Conservation (phyloP, 345 rosid species). For the Corymbia maculata region DNA sequence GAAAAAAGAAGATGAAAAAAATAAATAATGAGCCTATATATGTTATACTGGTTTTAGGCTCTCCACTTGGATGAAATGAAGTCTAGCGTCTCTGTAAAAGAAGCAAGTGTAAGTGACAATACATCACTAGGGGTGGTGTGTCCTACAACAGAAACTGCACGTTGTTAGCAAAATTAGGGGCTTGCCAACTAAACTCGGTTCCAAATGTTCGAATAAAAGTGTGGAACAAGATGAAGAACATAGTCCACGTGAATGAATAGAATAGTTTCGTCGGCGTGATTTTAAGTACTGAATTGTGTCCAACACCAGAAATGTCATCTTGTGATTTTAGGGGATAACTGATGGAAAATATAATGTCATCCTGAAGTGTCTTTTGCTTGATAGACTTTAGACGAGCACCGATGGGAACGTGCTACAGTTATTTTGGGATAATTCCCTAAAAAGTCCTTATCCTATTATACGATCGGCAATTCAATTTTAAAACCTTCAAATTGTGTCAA, state of each 20-base stretch:
- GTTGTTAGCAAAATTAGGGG: not conserved
- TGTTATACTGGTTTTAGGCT: not conserved
- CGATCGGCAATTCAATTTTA: no score
- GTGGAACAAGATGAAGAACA: not conserved
- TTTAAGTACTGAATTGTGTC: no score
- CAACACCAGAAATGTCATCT: not conserved
- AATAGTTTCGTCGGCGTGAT: not conserved
- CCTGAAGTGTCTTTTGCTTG: no score
- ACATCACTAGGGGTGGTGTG: not conserved
- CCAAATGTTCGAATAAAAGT: not conserved
- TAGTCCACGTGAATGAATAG: not conserved
- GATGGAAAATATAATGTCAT: no score
- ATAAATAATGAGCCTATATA: not conserved
- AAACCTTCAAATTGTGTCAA: no score
- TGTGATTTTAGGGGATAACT: no score
- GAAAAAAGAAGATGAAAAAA: not conserved
- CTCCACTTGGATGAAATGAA: not conserved
- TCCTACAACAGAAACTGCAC: not conserved
- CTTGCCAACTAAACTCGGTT: not conserved
- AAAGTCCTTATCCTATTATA: no score
- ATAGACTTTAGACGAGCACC: no score
- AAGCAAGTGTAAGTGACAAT: not conserved
- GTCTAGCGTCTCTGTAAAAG: not conserved
- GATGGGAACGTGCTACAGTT: no score
- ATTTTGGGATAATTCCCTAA: no score